Base-by-base conservation (phyloP, 441 rosid genomes). In the Macaranga tanarius region DNA sequence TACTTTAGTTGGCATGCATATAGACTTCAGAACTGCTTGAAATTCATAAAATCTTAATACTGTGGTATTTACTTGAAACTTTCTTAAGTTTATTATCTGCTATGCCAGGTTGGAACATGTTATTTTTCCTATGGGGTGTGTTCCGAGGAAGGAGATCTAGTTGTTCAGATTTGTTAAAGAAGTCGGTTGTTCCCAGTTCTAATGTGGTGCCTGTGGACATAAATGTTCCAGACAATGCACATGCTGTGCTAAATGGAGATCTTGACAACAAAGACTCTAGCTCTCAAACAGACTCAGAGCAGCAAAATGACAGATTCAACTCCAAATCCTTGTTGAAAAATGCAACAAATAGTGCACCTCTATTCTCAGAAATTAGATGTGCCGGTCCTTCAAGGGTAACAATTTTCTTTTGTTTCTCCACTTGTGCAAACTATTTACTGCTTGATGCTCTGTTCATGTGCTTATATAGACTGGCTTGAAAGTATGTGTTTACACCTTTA, bases 121-220 rank as follows among this genome's bases (percentile, higher is more conserved):
- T 93, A 57, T 86, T 82, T 83, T 96, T 87, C 77, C 86, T 96
- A 57, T 96, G 99, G 99, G 99, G 97, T 63, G 96, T 93, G 63
- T 96, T 93, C 80, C 86, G 84, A 77, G 92, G 89, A 83, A 90
- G 83, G 82, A 86, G 78, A 81, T 82, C 73, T 17, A 81, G 7
- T 51, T 76, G 62, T 73, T 78, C 84, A 48, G 78, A 80, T 71
- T 75, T 87, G 62, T 75, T 75, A 15, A 81, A 80, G 82, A 81
- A 71, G 67, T 62, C 77, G 13, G 72, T 73, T 66, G 59, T 80
- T 71, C 83, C 88, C 22, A 71, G 80, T 81, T 76, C 78, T 40
- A 78, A 77, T 73, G 67, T 75, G 78, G 76, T 69, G 67, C 77
- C 75, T 7, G 20, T 45, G 70, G 90, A 74, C 73, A 71, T 67